These are phyloP conservation scores for Claviceps pazoutovae DNA, from an alignment of 2,329 filamentous ascomycete species.

Conservation along the genomic window DNA sequence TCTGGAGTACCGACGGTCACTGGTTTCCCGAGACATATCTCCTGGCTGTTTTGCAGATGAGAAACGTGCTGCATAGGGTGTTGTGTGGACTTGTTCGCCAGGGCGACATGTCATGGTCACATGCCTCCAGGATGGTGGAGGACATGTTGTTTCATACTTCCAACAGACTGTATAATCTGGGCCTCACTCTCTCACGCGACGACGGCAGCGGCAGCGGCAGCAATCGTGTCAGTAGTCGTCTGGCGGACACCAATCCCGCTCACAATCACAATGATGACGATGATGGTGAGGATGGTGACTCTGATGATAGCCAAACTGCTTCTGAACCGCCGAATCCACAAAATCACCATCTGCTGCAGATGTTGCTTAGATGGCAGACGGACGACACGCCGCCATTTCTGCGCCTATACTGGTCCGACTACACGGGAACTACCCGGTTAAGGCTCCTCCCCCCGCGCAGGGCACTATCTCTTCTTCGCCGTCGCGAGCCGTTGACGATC, in stretches of 20 bases:
- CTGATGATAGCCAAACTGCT: too few relatives aligned
- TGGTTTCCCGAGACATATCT: slow-evolving; percentile 68
- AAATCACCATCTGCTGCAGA: not conserved
- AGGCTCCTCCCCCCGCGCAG: slow-evolving; percentile 53
- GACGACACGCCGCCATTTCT: slow-evolving; percentile 32
- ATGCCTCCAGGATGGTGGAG: slow-evolving; percentile 50
- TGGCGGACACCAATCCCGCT: not conserved
- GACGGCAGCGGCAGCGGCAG: not conserved
- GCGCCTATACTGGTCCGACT: slow-evolving; percentile 65
- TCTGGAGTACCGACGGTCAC: slow-evolving; percentile 73
- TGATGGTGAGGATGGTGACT: not conserved
- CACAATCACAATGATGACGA: not conserved
- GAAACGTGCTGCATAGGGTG: slow-evolving; percentile 55
- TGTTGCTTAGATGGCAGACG: not conserved
- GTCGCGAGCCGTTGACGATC: slow-evolving; percentile 32
- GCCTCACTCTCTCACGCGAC: not conserved
- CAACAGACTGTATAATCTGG: slow-evolving; percentile 57
- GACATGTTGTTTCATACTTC: slow-evolving; percentile 66
- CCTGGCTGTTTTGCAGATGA: slow-evolving; percentile 57
- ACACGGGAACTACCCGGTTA: slow-evolving; percentile 53
- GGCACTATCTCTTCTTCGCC: slow-evolving; percentile 32
- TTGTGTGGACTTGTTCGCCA: slow-evolving; percentile 53
- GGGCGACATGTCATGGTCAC: slow-evolving; percentile 42
- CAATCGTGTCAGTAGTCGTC: too few relatives aligned
- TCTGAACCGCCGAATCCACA: too few relatives aligned